Evolutionary conservation across 148 eudicot genomes (phyloP).

Genomic region (Chenopodium formosanum): DNA sequence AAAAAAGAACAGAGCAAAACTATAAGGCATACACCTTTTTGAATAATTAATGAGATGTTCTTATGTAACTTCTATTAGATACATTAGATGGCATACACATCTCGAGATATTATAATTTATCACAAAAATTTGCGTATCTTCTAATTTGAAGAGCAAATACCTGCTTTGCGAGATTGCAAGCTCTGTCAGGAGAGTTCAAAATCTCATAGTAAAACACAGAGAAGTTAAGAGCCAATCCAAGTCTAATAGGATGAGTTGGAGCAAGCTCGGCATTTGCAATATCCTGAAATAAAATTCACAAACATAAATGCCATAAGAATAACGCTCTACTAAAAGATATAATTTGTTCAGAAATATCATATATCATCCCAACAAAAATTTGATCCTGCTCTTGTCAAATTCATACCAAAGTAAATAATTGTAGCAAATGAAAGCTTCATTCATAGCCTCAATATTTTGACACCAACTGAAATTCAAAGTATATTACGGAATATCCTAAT

Average conservation of each 20-base stretch:
- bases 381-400: background rate
- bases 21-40: background rate
- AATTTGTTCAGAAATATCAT: too few species aligned
- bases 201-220: constrained; percentile 87
- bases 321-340: background rate
- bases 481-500: too few species aligned
- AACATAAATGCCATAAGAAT: background rate
- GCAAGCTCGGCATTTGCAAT: constrained; percentile 66
- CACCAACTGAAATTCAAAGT: background rate
- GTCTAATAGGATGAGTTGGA: constrained; percentile 72
- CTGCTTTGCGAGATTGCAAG: constrained; percentile 77
- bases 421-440: background rate
- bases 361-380: too few species aligned
- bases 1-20: background rate
- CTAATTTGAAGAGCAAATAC: constrained; percentile 19
- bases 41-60: background rate
- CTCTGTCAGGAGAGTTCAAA: constrained; percentile 77
- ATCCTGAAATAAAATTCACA: constrained; percentile 37
- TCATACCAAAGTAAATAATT: background rate
- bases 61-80: background rate
- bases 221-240: constrained; percentile 75
- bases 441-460: background rate
- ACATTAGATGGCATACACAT: background rate
- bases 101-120: background rate
- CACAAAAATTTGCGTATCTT: too few species aligned